phyloP scores from a whole-genome alignment of 2,329 filamentous ascomycete species.

The Paraconiothyrium brasiliense region DNA sequence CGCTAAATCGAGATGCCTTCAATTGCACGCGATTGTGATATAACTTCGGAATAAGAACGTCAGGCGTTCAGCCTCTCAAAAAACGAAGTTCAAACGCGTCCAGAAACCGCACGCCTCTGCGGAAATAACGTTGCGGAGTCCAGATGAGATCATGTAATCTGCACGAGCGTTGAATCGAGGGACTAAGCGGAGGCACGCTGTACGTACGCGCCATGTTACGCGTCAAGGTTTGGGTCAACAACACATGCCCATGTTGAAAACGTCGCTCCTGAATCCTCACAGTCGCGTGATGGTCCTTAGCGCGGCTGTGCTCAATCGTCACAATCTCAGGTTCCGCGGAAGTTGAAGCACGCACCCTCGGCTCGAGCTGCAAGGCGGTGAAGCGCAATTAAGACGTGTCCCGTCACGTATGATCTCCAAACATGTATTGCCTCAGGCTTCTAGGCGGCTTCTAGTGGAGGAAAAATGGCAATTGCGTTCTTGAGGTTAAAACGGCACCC shows the following conservation, averaged over 20 bases:
- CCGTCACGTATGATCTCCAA: constrained; percentile 31
- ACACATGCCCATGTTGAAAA: constrained; percentile 6
- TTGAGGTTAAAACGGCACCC: constrained; percentile 1
- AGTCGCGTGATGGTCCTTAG: constrained; percentile 2
- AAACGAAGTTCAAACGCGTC: background rate
- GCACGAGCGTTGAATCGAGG: constrained; percentile 6
- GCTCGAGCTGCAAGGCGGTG: constrained; percentile 15
- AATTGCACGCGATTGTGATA: background rate
- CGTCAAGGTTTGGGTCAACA: background rate
- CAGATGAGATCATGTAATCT: constrained; percentile 11
- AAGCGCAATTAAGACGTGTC: constrained; percentile 6
- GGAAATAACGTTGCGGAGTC: background rate
- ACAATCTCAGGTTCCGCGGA: constrained; percentile 3
- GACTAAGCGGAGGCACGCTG: background rate
- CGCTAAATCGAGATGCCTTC: background rate
- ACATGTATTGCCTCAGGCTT: constrained; percentile 27
- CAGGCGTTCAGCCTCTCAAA: background rate
- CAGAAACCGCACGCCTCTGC: background rate
- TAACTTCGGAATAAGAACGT: background rate
- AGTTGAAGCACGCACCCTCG: constrained; percentile 7
- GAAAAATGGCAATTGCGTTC: constrained; percentile 16
- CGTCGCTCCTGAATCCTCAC: constrained; percentile 5
- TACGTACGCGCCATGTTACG: background rate
- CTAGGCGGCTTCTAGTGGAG: constrained; percentile 37
- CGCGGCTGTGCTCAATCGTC: constrained; percentile 1